Evolutionary conservation across 2,329 filamentous ascomycete genomes (phyloP).

Genomic region (Furcasterigmium furcatum): DNA sequence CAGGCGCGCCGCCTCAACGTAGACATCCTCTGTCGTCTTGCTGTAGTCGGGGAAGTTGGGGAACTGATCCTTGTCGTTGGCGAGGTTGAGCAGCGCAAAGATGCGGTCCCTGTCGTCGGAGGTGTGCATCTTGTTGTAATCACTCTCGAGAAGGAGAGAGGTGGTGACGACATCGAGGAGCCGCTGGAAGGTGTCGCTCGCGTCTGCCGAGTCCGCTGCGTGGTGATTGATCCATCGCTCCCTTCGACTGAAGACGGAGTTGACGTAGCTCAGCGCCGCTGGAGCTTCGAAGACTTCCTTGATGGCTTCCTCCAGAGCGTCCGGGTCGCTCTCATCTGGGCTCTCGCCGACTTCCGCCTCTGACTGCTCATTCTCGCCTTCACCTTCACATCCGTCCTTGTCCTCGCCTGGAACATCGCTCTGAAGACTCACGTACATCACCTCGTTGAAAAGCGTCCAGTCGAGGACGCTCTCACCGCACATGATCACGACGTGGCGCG

Average conservation of each 20-base stretch:
- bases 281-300: too few species aligned
- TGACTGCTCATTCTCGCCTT: too few species aligned
- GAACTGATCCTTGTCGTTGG: constrained; percentile 7
- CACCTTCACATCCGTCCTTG: too few species aligned
- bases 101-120: constrained; percentile 6
- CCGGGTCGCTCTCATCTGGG: too few species aligned
- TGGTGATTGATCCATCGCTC: too few species aligned
- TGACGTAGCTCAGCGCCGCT: too few species aligned
- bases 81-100: constrained; percentile 10
- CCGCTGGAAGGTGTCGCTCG: not conserved
- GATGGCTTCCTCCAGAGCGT: too few species aligned
- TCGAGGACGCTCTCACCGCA: constrained; percentile 14
- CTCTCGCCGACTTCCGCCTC: too few species aligned
- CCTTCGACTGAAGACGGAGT: too few species aligned
- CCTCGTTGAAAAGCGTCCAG: not conserved
- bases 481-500: constrained; percentile 16
- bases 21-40: not conserved
- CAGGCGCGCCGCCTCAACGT: not conserved
- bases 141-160: not conserved
- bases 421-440: not conserved
- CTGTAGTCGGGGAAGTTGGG: constrained; percentile 4
- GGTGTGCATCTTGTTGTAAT: not conserved
- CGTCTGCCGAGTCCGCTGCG: too few species aligned
- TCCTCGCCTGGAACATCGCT: too few species aligned
- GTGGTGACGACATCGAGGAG: not conserved